phyloP scores from a whole-genome alignment of 2,329 filamentous ascomycete species.

The Xylaria sp. region DNA sequence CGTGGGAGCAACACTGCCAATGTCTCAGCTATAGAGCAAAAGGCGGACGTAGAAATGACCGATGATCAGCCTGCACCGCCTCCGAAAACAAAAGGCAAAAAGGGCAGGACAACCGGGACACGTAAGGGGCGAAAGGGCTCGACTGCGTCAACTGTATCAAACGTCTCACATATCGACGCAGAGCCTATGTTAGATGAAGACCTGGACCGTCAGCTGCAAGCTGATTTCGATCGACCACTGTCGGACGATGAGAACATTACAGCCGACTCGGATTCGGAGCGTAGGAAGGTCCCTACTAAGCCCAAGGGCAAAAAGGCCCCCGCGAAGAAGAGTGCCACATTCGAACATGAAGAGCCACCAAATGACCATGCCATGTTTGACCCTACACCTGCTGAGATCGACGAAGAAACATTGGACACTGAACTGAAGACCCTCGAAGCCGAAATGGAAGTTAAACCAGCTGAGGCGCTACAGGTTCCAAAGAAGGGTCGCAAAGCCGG shows the following conservation, averaged over 20 bases:
- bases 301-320: slow-evolving; percentile 35
- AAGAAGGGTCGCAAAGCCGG: slow-evolving; percentile 58
- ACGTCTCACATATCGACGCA: slow-evolving; percentile 41
- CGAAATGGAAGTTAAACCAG: slow-evolving; percentile 49
- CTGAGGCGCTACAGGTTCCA: slow-evolving; percentile 47
- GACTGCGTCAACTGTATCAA: slow-evolving; percentile 49
- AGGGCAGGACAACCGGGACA: slow-evolving; percentile 48
- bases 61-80: slow-evolving; percentile 37
- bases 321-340: slow-evolving; percentile 30
- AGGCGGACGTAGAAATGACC: slow-evolving; percentile 44
- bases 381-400: slow-evolving; percentile 45
- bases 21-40: slow-evolving; percentile 42
- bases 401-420: slow-evolving; percentile 54
- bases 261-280: slow-evolving; percentile 50
- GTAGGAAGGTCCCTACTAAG: slow-evolving; percentile 40
- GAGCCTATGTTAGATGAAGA: slow-evolving; percentile 59
- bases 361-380: slow-evolving; percentile 57
- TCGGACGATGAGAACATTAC: slow-evolving; percentile 56
- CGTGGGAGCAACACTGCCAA: slow-evolving; percentile 51
- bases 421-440: slow-evolving; percentile 54
- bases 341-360: slow-evolving; percentile 35
- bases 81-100: slow-evolving; percentile 45
- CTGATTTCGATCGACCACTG: slow-evolving; percentile 61
- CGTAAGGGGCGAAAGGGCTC: slow-evolving; percentile 52
- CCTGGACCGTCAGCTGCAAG: slow-evolving; percentile 66